Conservation (phyloP, 441 rosid species). For the Adansonia gregorii region DNA sequence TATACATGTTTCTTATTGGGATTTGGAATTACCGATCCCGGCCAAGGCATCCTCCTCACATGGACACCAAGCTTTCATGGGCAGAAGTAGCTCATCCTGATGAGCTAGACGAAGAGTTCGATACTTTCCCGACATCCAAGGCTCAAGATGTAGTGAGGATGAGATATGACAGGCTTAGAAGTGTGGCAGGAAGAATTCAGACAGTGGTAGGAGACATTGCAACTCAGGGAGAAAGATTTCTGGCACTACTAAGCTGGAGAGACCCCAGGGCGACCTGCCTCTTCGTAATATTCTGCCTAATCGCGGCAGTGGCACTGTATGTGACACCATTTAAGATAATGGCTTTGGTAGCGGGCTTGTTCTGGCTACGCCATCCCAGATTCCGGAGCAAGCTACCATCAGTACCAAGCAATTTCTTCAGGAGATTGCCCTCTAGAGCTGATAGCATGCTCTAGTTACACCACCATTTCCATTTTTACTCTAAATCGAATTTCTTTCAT, state of each 20-base stretch:
- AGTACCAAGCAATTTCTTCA: slow-evolving; percentile 63
- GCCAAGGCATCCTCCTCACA: slow-evolving; percentile 61
- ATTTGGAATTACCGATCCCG: slow-evolving; percentile 61
- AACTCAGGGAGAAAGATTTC: slow-evolving; percentile 65
- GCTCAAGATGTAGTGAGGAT: slow-evolving; percentile 60
- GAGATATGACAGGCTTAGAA: slow-evolving; percentile 71
- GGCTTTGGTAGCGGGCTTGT: slow-evolving; percentile 51
- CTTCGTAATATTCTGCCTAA: slow-evolving; percentile 54
- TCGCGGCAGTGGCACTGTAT: slow-evolving; percentile 54
- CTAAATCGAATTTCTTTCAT: not conserved
- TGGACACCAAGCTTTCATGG: slow-evolving; percentile 71
- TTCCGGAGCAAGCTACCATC: slow-evolving; percentile 69
- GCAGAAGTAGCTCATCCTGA: slow-evolving; percentile 65
- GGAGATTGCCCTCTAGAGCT: slow-evolving; percentile 57
- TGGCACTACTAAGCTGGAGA: slow-evolving; percentile 64
- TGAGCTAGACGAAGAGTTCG: slow-evolving; percentile 69
- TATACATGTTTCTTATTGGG: slow-evolving; percentile 69
- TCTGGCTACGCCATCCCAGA: slow-evolving; percentile 66
- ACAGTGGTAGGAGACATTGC: slow-evolving; percentile 74
- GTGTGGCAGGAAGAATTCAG: slow-evolving; percentile 70
- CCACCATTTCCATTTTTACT: not conserved
- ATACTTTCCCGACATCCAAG: slow-evolving; percentile 62
- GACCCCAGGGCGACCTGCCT: slow-evolving; percentile 65
- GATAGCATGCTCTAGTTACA: slow-evolving; percentile 60
- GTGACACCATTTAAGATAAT: slow-evolving; percentile 62